phyloP scores from a whole-genome alignment of 768 basidiomycete species.

The Suillus ampliporus region DNA sequence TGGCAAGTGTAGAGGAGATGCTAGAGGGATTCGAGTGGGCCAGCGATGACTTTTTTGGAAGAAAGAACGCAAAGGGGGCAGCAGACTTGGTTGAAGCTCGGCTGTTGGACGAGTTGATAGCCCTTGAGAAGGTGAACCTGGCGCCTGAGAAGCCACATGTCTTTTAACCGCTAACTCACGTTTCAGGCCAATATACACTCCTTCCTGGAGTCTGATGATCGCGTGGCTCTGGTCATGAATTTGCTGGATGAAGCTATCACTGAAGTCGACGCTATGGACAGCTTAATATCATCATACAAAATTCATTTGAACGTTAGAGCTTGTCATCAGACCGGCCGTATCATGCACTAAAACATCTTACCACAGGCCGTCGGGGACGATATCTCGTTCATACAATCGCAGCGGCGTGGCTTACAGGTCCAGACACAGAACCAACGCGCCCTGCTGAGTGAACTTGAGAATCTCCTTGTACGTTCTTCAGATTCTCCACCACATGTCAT shows the following conservation, averaged over 20 bases:
- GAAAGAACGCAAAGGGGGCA: slow-evolving; percentile 69
- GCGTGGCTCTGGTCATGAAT: slow-evolving; percentile 83
- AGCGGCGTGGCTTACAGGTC: slow-evolving; percentile 95
- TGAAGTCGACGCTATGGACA: slow-evolving; percentile 91
- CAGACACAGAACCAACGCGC: slow-evolving; percentile 95
- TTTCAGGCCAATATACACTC: slow-evolving; percentile 94
- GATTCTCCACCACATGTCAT: slow-evolving; percentile 1
- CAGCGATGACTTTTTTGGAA: slow-evolving; percentile 73
- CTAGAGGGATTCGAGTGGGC: slow-evolving; percentile 99
- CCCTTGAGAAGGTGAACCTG: slow-evolving; percentile 82
- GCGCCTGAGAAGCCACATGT: not conserved
- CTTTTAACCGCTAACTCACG: slow-evolving; percentile 12
- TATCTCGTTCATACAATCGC: slow-evolving; percentile 93
- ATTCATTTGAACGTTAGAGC: slow-evolving; percentile 88
- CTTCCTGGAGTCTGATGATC: slow-evolving; percentile 94
- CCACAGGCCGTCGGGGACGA: slow-evolving; percentile 91
- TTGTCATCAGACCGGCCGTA: slow-evolving; percentile 13
- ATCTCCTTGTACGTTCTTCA: slow-evolving; percentile 67
- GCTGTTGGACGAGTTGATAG: slow-evolving; percentile 87
- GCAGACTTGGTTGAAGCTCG: slow-evolving; percentile 93
- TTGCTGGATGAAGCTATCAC: slow-evolving; percentile 87
- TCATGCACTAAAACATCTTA: slow-evolving; percentile 18
- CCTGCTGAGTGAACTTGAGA: slow-evolving; percentile 84
- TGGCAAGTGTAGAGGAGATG: slow-evolving; percentile 97
- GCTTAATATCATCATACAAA: slow-evolving; percentile 90